Percentiles rank a stretch among this genome's conserved stretches.
These are phyloP conservation scores for Diaporthe destruens DNA, from an alignment of 2,329 filamentous ascomycete species.

Conservation along the genomic window DNA sequence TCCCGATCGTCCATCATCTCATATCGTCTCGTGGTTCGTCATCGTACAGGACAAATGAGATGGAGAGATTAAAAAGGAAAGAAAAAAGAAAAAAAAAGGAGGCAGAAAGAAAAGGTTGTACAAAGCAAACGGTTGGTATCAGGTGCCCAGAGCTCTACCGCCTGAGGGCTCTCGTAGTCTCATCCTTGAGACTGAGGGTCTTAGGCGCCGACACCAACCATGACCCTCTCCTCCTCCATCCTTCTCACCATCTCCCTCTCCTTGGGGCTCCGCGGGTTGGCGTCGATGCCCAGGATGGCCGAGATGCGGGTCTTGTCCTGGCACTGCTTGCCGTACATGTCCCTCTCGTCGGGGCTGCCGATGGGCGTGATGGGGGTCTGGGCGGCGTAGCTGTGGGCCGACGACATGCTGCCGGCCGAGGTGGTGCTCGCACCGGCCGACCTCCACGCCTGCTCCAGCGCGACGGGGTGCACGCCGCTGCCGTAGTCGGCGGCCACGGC, in stretches of 20 bases:
- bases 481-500: constrained; percentile 80
- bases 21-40: constrained; percentile 23
- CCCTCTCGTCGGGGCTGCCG: constrained; percentile 64
- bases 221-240: constrained; percentile 63
- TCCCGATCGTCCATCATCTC: constrained; percentile 9
- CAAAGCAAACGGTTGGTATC: constrained; percentile 36
- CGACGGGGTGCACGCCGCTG: constrained; percentile 68
- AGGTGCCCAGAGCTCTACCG: constrained; percentile 35
- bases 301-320: constrained; percentile 72
- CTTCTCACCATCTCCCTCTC: constrained; percentile 70
- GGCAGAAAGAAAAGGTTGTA: not conserved
- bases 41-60: constrained; percentile 25
- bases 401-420: constrained; percentile 38
- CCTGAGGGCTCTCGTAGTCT: constrained; percentile 31
- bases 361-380: constrained; percentile 66
- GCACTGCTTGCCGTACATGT: constrained; percentile 53
- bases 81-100: not conserved
- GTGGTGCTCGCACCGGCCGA: constrained; percentile 53
- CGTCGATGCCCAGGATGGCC: constrained; percentile 71
- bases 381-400: constrained; percentile 50
- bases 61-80: not conserved
- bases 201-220: constrained; percentile 51
- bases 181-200: too few relatives aligned
- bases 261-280: constrained; percentile 67
- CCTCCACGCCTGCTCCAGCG: constrained; percentile 80